phyloP scores from a whole-genome alignment of 2,329 filamentous ascomycete genomes.

The Fusarium newnesense region DNA sequence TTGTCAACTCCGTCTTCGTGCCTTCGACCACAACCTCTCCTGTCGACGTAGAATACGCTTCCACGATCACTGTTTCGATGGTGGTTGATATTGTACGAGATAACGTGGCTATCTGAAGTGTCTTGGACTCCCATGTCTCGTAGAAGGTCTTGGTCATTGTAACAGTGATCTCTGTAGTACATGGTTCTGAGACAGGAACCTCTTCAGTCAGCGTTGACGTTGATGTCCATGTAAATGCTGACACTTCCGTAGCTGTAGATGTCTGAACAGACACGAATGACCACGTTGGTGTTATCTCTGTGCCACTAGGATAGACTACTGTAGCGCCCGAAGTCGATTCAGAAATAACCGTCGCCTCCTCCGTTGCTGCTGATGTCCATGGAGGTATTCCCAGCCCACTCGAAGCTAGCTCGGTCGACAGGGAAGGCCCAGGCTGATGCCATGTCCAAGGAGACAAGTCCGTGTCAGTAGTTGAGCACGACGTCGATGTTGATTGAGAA shows the following conservation, averaged over 20 bases:
- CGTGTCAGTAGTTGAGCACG: conserved; percentile 3
- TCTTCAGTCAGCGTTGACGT: neutral
- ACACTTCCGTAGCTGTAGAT: neutral
- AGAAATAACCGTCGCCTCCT: neutral
- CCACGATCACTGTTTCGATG: conserved; percentile 38
- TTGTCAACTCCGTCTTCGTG: conserved; percentile 37
- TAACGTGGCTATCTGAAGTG: conserved; percentile 26
- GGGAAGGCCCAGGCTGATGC: conserved; percentile 1
- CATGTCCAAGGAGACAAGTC: conserved; percentile 13
- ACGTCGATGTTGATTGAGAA: neutral
- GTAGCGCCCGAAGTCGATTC: neutral
- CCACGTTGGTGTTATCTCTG: conserved; percentile 2
- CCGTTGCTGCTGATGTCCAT: conserved; percentile 7
- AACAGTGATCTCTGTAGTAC: conserved; percentile 41
- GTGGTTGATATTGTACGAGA: conserved; percentile 35
- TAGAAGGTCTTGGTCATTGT: conserved; percentile 42
- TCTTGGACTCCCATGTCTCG: conserved; percentile 40
- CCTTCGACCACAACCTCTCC: conserved; percentile 32
- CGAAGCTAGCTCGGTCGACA: conserved; percentile 7
- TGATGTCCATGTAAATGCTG: neutral
- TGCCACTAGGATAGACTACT: neutral
- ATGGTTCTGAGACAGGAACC: conserved; percentile 24
- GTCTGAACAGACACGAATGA: conserved; percentile 1
- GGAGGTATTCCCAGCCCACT: conserved; percentile 9
- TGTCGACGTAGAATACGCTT: conserved; percentile 43